Conservation (phyloP, 495 filamentous ascomycete species). For the Apiosordaria backusii region DNA sequence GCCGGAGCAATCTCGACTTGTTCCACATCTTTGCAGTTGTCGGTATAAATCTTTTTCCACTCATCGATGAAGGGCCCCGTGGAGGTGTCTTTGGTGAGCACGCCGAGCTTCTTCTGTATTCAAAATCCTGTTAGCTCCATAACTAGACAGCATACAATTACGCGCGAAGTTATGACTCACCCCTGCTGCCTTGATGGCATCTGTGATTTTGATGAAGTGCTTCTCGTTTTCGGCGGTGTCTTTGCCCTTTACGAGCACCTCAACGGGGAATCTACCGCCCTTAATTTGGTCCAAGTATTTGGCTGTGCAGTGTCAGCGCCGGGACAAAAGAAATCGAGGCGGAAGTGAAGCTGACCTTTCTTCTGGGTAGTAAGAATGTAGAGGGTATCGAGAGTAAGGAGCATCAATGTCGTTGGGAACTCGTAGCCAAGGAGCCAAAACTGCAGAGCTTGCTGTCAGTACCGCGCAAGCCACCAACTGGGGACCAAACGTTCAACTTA, state of each 20-base stretch:
- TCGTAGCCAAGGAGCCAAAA: slow-evolving; percentile 99
- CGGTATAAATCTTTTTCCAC: slow-evolving; percentile 79
- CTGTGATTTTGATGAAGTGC: slow-evolving; percentile 74
- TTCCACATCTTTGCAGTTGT: slow-evolving; percentile 77
- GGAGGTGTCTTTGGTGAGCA: slow-evolving; percentile 76
- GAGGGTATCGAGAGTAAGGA: slow-evolving; percentile 81
- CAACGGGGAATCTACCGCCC: slow-evolving; percentile 83
- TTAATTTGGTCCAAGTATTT: slow-evolving; percentile 91
- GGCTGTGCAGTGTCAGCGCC: slow-evolving; percentile 51
- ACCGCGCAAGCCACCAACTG: neutral
- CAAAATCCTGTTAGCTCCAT: neutral
- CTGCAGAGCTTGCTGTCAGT: slow-evolving; percentile 45
- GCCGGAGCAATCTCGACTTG: slow-evolving; percentile 82
- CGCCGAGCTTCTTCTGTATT: slow-evolving; percentile 77
- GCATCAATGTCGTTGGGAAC: slow-evolving; percentile 90
- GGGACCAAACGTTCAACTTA: slow-evolving; percentile 45
- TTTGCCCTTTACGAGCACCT: slow-evolving; percentile 85
- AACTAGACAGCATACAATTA: neutral
- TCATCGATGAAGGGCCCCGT: slow-evolving; percentile 90
- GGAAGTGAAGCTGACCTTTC: slow-evolving; percentile 62
- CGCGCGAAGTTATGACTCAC: slow-evolving; percentile 51
- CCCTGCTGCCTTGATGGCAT: slow-evolving; percentile 81
- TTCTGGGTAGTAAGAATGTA: slow-evolving; percentile 94
- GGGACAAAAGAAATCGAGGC: neutral
- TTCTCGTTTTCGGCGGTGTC: slow-evolving; percentile 84